phyloP scores from a whole-genome alignment of 176 grass and related monocot genomes.

The Urochloa ruziziensis region DNA sequence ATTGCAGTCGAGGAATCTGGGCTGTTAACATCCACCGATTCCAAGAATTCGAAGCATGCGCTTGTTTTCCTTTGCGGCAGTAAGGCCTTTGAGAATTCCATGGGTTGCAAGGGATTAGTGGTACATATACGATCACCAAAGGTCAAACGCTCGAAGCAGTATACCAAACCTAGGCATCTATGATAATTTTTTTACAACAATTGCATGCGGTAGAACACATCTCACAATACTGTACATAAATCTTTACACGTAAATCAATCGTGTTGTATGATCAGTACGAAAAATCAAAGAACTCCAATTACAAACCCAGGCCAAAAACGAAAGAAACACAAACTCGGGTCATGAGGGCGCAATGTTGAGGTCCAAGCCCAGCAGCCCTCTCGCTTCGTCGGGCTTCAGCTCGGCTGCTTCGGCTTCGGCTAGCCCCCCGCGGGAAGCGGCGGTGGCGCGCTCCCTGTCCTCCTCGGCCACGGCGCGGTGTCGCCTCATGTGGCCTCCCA shows the following conservation, averaged over 20 bases:
- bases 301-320: neutral
- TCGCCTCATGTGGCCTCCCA: conserved; percentile 73
- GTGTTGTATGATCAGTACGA: neutral
- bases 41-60: no score
- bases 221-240: neutral
- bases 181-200: neutral
- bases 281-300: neutral
- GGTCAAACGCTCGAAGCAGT: no score
- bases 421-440: neutral
- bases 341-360: conserved; percentile 31
- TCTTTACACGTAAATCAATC: neutral
- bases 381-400: neutral
- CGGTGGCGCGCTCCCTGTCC: neutral
- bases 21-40: no score
- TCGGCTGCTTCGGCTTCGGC: neutral
- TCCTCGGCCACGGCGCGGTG: conserved; percentile 28
- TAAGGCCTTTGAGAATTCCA: no score
- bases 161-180: neutral
- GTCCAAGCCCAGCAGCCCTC: conserved; percentile 21
- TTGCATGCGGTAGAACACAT: no score
- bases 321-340: neutral
- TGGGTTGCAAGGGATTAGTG: no score
- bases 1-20: neutral
- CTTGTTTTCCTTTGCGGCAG: no score
- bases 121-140: no score